Base-by-base conservation (phyloP, 2,329 filamentous ascomycete species). In the Penicillium frequentans region DNA sequence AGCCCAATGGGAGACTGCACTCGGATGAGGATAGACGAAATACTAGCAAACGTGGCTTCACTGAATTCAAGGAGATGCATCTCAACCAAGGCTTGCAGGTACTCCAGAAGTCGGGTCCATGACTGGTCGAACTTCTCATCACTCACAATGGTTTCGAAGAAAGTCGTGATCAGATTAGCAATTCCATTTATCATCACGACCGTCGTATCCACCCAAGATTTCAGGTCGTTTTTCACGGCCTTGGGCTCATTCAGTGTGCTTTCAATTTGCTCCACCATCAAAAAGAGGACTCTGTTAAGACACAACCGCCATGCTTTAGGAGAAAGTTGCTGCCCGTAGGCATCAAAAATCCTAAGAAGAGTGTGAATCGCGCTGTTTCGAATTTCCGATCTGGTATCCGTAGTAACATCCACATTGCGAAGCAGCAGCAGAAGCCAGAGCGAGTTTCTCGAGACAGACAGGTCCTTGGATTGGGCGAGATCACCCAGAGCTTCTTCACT, bases 321-420 rank as follows among this genome's bases (percentile, higher is more conserved):
- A 42, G 84, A 87, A 5, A 97, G 80, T 52, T 89, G 88, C 63
- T 93, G 89, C 11, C 91, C 91, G 61, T 96, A 96, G 1, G 91
- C 92, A 71, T 96, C 92, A 61, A 98, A 92, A 21, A 98, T 96
- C 46, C 92, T 86, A 55, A 97, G 82, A 3, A 98, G 79, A 0
- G 93, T 97, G 72, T 97, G 93, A 23, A 97, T 90, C 1, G 93
- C 91, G 59, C 85, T 86, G 81, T 78, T 78, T 48, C 77, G 69
- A 19, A 66, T 71, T 60, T 79, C 76, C 44, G 63, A 46, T 49
- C 77, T 72, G 54, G 60, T 67, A 60, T 79, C 75, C n/a, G 70
- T 73, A 14, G 72, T 71, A 21, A 78, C 66, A 60, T 73, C 70
- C 23, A 76, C 73, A 21, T 76, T 75, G 11, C 65, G 70, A 26